Percentiles rank a stretch among this genome's conserved stretches.
Conservation (phyloP, 345 rosid species). For the Raphanus raphanistrum region DNA sequence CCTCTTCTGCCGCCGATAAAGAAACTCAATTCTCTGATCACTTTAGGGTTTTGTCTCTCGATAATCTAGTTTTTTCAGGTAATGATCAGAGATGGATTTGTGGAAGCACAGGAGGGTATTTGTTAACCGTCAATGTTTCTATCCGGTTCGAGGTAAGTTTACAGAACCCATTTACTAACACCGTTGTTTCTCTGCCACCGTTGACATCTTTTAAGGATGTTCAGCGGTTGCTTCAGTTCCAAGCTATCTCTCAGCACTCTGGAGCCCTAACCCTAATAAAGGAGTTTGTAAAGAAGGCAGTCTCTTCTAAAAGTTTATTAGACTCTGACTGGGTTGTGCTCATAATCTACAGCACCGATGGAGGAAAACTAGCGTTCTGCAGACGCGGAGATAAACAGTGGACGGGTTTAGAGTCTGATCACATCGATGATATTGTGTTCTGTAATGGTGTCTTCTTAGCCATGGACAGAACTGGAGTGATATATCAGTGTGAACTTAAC, state of each 20-base stretch:
- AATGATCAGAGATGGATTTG: slow-evolving; percentile 15
- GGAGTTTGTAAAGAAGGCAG: slow-evolving; percentile 26
- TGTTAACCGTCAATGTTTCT: slow-evolving; percentile 25
- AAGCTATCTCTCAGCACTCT: background rate
- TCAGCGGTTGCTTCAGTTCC: slow-evolving; percentile 21
- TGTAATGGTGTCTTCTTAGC: slow-evolving; percentile 30
- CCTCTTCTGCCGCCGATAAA: background rate
- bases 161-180: slow-evolving; percentile 1
- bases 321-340: slow-evolving; percentile 29
- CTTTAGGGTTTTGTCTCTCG: background rate
- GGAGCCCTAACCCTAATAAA: slow-evolving; percentile 18
- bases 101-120: slow-evolving; percentile 10
- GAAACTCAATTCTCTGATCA: background rate
- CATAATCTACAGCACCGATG: slow-evolving; percentile 12
- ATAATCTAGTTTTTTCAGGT: background rate
- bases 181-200: slow-evolving; percentile 26
- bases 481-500: background rate
- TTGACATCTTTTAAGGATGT: slow-evolving; percentile 19
- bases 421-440: slow-evolving; percentile 22
- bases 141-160: slow-evolving; percentile 18
- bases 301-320: slow-evolving; percentile 16
- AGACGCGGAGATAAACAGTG: slow-evolving; percentile 32
- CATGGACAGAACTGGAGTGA: slow-evolving; percentile 19
- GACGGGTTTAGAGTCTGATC: slow-evolving; percentile 16
- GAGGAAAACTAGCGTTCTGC: slow-evolving; percentile 30